Percentiles rank a stretch among this genome's conserved stretches.
These are phyloP conservation scores for Lagenidium giganteum DNA, from an alignment of 352 stramenopile species.

Conservation along the genomic window DNA sequence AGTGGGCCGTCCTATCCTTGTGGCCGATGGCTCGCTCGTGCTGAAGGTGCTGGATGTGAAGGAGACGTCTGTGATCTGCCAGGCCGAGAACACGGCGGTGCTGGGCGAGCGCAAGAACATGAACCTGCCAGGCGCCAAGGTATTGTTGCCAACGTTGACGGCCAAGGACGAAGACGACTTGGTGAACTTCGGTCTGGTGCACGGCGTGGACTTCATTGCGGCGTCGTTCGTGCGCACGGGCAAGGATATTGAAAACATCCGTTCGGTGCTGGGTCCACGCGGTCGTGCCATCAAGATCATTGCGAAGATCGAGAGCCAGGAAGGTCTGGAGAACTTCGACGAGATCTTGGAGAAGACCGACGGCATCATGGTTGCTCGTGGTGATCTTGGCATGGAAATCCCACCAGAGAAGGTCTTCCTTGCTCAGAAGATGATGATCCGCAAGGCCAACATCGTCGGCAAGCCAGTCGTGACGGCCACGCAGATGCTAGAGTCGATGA, in stretches of 20 bases:
- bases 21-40: slow-evolving; percentile 94
- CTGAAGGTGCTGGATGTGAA: slow-evolving; percentile 85
- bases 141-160: slow-evolving; percentile 90
- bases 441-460: slow-evolving; percentile 93
- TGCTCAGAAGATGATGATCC: slow-evolving; percentile 99
- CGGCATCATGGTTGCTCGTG: slow-evolving; percentile 98
- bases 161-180: slow-evolving; percentile 93
- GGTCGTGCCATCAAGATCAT: slow-evolving; percentile 93
- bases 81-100: slow-evolving; percentile 75
- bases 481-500: slow-evolving; percentile 99
- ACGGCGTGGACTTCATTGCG: slow-evolving; percentile 97
- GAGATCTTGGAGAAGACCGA: slow-evolving; percentile 97
- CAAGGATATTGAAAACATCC: slow-evolving; percentile 96
- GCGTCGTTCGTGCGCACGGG: slow-evolving; percentile 97
- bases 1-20: slow-evolving; percentile 89
- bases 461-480: slow-evolving; percentile 98
- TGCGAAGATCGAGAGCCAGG: slow-evolving; percentile 98
- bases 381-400: slow-evolving; percentile 99
- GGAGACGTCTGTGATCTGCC: slow-evolving; percentile 71
- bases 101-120: slow-evolving; percentile 96
- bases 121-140: slow-evolving; percentile 92
- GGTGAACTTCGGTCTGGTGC: slow-evolving; percentile 92
- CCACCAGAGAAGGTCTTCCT: slow-evolving; percentile 97
- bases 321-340: slow-evolving; percentile 94
- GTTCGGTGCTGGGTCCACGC: slow-evolving; percentile 79